Conservation (phyloP, 805 yeast species). For the Spencermartinsiella europaea region DNA sequence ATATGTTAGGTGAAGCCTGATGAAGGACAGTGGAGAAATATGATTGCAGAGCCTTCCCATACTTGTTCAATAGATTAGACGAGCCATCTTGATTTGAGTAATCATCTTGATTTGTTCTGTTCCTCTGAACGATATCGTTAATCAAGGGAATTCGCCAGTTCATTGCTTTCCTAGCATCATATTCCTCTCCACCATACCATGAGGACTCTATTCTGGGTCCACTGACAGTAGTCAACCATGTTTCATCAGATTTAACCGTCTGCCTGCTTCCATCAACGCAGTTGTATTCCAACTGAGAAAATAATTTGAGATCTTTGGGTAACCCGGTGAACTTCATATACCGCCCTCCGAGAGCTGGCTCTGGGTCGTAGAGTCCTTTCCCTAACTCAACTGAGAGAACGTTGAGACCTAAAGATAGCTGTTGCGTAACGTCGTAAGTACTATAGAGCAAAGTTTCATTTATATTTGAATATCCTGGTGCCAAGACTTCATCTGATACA, state of each 20-base stretch:
- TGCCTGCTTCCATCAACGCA: slow-evolving; percentile 17
- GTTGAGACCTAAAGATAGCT: slow-evolving; percentile 4
- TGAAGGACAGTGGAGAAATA: not conserved
- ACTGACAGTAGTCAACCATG: slow-evolving; percentile 17
- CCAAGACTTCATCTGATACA: slow-evolving; percentile 19
- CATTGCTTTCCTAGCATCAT: slow-evolving; percentile 23
- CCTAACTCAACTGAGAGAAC: slow-evolving; percentile 5
- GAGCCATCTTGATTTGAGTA: not conserved
- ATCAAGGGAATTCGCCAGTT: not conserved
- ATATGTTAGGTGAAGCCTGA: not conserved
- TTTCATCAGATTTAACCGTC: slow-evolving; percentile 15
- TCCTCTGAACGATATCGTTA: not conserved
- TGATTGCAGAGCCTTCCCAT: not conserved
- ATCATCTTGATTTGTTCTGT: not conserved
- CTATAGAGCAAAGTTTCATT: slow-evolving; percentile 22
- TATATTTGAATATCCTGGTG: slow-evolving; percentile 28
- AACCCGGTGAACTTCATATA: slow-evolving; percentile 19
- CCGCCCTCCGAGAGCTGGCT: not conserved
- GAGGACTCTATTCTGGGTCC: slow-evolving; percentile 23
- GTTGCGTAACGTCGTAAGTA: slow-evolving; percentile 21
- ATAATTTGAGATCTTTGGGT: slow-evolving; percentile 20
- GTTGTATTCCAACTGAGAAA: slow-evolving; percentile 17
- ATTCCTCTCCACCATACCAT: slow-evolving; percentile 25
- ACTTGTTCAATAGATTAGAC: not conserved
- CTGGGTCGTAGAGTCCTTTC: slow-evolving; percentile 1